A percentile compares a stretch with the other conserved stretches of the same genome.
Evolutionary conservation across 208 protist species (phyloP).

Genomic region (Leishmania guyanensis): DNA sequence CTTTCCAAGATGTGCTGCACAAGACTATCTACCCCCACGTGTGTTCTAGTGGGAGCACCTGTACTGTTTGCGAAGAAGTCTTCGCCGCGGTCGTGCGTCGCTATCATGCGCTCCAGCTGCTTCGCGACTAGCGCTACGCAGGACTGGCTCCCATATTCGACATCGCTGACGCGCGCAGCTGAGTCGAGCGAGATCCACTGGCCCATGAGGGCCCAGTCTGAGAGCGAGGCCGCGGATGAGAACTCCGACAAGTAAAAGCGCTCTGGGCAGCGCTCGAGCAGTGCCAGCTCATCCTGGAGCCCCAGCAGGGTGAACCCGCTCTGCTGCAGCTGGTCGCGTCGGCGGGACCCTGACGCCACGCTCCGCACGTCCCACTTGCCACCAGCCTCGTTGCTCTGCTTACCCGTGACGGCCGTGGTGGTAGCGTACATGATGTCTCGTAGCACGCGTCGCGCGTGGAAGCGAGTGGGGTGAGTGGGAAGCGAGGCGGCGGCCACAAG

Average conservation of each 20-base stretch:
- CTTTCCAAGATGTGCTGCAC: slow-evolving; percentile 40
- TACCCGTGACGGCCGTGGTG: slow-evolving; percentile 26
- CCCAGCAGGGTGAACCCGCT: slow-evolving; percentile 76
- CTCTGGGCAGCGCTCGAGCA: slow-evolving; percentile 63
- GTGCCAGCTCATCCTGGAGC: slow-evolving; percentile 75
- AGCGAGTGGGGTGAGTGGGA: slow-evolving; percentile 45
- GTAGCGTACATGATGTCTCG: slow-evolving; percentile 58
- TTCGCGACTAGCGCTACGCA: slow-evolving; percentile 59
- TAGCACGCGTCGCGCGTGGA: slow-evolving; percentile 68
- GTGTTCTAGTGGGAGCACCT: neutral
- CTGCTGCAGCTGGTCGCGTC: slow-evolving; percentile 14
- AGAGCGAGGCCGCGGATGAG: slow-evolving; percentile 1
- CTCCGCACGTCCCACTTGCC: neutral
- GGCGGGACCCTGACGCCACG: neutral
- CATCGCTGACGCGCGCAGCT: neutral
- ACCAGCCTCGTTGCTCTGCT: neutral
- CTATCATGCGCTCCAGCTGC: slow-evolving; percentile 49
- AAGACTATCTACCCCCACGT: slow-evolving; percentile 34
- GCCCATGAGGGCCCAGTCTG: slow-evolving; percentile 7
- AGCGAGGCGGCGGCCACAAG: slow-evolving; percentile 35
- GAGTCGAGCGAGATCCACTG: slow-evolving; percentile 1
- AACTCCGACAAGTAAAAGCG: slow-evolving; percentile 42
- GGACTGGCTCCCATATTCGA: neutral
- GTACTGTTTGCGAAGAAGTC: slow-evolving; percentile 6
- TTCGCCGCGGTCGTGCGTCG: slow-evolving; percentile 23